A percentile compares a stretch with the other conserved stretches of the same genome.
phyloP scores from a whole-genome alignment of 495 filamentous ascomycete genomes.

The Neurospora pannonica region DNA sequence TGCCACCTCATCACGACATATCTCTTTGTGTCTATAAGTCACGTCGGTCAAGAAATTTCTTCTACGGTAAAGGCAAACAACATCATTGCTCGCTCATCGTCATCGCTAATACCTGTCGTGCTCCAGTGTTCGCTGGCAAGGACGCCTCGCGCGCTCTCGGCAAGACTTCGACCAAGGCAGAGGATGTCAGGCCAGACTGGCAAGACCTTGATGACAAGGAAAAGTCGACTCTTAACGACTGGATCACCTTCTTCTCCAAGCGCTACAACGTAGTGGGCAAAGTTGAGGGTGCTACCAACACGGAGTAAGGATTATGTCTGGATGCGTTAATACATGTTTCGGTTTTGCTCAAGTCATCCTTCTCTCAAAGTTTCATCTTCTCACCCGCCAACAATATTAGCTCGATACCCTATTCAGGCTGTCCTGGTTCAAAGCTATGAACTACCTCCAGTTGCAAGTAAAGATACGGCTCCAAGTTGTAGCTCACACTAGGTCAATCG shows the following conservation, averaged over 20 bases:
- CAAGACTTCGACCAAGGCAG: slow-evolving; percentile 73
- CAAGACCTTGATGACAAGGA: slow-evolving; percentile 78
- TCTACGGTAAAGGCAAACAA: neutral
- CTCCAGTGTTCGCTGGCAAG: slow-evolving; percentile 83
- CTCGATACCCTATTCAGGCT: neutral
- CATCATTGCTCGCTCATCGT: neutral
- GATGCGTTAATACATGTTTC: neutral
- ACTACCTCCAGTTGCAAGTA: neutral
- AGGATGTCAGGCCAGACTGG: slow-evolving; percentile 80
- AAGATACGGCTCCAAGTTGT: neutral
- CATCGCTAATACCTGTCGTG: neutral
- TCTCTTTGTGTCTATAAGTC: neutral
- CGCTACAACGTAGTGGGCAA: slow-evolving; percentile 87
- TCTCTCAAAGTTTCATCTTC: neutral
- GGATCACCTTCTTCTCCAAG: slow-evolving; percentile 93
- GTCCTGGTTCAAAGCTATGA: neutral
- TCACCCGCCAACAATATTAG: neutral
- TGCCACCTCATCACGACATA: neutral
- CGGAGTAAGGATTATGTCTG: slow-evolving; percentile 15
- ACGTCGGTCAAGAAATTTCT: neutral
- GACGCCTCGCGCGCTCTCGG: slow-evolving; percentile 87
- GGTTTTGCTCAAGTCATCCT: neutral
- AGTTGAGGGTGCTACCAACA: slow-evolving; percentile 51
- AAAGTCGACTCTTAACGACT: slow-evolving; percentile 76
- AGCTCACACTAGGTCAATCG: neutral